Evolutionary conservation across 2,329 filamentous ascomycete species (phyloP).

Genomic region (Clarireedia sp.): DNA sequence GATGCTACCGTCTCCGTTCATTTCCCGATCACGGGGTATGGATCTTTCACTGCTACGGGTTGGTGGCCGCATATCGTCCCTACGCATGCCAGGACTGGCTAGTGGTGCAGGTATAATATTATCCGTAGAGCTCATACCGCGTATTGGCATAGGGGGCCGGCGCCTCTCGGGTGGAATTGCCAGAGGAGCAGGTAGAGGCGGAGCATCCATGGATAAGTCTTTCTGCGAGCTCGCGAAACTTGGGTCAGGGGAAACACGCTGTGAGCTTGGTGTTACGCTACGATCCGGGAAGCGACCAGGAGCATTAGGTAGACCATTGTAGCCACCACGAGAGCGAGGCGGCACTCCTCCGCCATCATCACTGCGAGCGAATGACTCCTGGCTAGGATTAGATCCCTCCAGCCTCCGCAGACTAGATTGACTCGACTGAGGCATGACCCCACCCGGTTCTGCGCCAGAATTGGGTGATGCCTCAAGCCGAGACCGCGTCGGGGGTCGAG

Average conservation of each 20-base stretch:
- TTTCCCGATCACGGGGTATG: conserved; percentile 16
- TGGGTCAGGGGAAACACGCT: conserved; percentile 26
- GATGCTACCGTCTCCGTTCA: conserved; percentile 1
- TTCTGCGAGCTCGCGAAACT: conserved; percentile 14
- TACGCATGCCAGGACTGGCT: conserved; percentile 29
- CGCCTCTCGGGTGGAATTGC: conserved; percentile 28
- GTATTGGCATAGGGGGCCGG: conserved; percentile 29
- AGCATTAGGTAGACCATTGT: conserved; percentile 23
- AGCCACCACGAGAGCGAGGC: conserved; percentile 26
- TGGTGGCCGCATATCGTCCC: conserved; percentile 29
- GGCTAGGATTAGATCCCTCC: conserved; percentile 25
- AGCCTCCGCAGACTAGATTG: conserved; percentile 23
- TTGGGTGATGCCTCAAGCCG: conserved; percentile 25
- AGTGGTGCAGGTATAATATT: conserved; percentile 31
- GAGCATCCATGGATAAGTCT: conserved; percentile 19
- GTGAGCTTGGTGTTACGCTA: conserved; percentile 23
- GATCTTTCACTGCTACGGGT: conserved; percentile 28
- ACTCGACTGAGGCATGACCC: conserved; percentile 14
- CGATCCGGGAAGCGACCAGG: conserved; percentile 28
- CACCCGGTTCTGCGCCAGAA: conserved; percentile 22
- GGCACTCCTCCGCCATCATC: conserved; percentile 25
- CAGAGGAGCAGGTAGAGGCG: conserved; percentile 26
- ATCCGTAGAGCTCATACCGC: conserved; percentile 20
- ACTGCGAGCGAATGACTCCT: conserved; percentile 27
- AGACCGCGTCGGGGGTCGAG: conserved; percentile 21